These are phyloP conservation scores for Cucurbita argyrosperma DNA, from an alignment of 306 rosid genomes.

Conservation along the genomic window DNA sequence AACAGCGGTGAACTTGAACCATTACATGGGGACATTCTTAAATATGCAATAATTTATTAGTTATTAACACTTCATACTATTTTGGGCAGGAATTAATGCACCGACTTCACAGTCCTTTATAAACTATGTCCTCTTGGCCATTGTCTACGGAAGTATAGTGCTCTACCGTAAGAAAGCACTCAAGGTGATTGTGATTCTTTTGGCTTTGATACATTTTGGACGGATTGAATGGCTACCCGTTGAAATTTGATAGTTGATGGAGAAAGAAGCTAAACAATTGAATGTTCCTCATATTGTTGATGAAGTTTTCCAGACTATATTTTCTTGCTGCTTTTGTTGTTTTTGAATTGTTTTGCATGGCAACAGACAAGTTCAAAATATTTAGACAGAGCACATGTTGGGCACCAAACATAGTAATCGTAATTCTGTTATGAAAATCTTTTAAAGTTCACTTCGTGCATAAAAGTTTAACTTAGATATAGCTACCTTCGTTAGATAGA, in stretches of 20 bases:
- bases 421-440: background rate
- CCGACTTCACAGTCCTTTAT: constrained; percentile 86
- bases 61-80: background rate
- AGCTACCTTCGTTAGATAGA: background rate
- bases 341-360: background rate
- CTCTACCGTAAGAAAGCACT: constrained; percentile 49
- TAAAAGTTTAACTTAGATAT: background rate
- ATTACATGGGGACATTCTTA: background rate
- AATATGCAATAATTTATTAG: background rate
- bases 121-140: constrained; percentile 63
- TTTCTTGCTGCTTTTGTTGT: background rate
- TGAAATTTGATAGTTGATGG: background rate
- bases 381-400: background rate
- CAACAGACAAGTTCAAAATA: background rate
- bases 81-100: constrained; percentile 49
- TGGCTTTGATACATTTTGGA: background rate
- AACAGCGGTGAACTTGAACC: too few species aligned
- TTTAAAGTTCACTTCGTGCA: background rate
- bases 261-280: background rate
- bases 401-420: background rate
- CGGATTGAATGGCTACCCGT: background rate
- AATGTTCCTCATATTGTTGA: background rate
- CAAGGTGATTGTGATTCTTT: constrained; percentile 49
- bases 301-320: background rate
- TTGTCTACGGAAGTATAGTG: constrained; percentile 49